Conservation (phyloP, 2,329 filamentous ascomycete genomes). For the Monosporascus cannonballus region DNA sequence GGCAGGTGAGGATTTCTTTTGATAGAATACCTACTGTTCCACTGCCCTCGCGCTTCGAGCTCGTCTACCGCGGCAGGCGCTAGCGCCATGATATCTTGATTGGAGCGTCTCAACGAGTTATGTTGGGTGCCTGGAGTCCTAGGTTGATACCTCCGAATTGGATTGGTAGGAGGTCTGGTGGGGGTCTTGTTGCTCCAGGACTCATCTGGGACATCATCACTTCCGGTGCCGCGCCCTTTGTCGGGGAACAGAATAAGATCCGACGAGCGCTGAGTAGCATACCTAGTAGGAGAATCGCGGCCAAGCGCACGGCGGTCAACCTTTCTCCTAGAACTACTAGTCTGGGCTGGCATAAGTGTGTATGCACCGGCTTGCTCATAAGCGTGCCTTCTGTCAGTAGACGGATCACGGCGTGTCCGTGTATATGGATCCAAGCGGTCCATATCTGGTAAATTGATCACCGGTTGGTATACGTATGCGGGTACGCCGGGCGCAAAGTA, state of each 20-base stretch:
- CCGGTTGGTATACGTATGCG: neutral
- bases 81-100: neutral
- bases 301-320: neutral
- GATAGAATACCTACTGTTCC: constrained; percentile 1
- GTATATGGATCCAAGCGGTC: neutral
- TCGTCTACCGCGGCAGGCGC: neutral
- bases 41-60: neutral
- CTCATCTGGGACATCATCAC: neutral
- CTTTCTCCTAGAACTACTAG: neutral
- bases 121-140: neutral
- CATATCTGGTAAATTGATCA: neutral
- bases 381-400: neutral
- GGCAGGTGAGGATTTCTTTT: constrained; percentile 2
- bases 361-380: neutral
- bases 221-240: neutral
- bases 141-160: neutral
- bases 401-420: neutral
- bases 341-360: neutral
- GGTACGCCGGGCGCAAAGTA: neutral
- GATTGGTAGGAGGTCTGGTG: neutral
- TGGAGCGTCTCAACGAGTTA: neutral
- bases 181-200: neutral
- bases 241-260: neutral
- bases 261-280: neutral
- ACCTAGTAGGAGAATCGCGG: neutral